Evolutionary conservation across 78 protist genomes (phyloP), one percentile per base, ranked within the genome.

Genomic region (Dictyostelium firmibasis): DNA sequence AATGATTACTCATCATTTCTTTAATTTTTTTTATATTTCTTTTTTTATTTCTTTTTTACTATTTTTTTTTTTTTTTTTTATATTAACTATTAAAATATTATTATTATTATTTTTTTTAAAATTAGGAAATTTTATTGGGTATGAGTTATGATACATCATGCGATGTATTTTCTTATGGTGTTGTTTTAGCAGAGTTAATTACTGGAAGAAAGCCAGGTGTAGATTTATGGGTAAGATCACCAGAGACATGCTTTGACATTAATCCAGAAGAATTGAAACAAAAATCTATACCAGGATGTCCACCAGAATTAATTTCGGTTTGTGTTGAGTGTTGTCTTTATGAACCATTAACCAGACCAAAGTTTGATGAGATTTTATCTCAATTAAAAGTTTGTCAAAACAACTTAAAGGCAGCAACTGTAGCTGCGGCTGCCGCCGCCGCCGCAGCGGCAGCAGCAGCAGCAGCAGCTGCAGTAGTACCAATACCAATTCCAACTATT

Each of bases 111-210:
- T 14, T 11, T 31, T 31, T 14, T 25, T 29, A 0, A 25, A 23
- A 35, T 38, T 36, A 43, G 57, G 92, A 89, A 47, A 89, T 89
- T 81, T 38, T 89, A 41, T 69, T 89, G 33, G 94, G 94, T 69
- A 89, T 89, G 94, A 81, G 86, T 67, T 89, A 89, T 74, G 94
- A 89, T 70, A 89, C 94, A 36, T 89, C 94, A 18, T 89, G 94
- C 29, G 96, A 92, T 86, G 96, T 92, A n/a, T 92, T 92, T 29
- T 92, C 96, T 16, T 92, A 70, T 84, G 96, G 96, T 86, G 92
- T 86, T 1, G 96, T 92, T 14, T 75, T 92, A 18, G 96, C 96
- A 38, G 96, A 92, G 23, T 69, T 92, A 29, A 92, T 92, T 27
- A 92, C 96, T 31, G 93, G 91, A n/a, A 77, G 86, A 50, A 85